Base-by-base conservation (phyloP, 108 stramenopile genomes). In the Fragilaria crotonensis region DNA sequence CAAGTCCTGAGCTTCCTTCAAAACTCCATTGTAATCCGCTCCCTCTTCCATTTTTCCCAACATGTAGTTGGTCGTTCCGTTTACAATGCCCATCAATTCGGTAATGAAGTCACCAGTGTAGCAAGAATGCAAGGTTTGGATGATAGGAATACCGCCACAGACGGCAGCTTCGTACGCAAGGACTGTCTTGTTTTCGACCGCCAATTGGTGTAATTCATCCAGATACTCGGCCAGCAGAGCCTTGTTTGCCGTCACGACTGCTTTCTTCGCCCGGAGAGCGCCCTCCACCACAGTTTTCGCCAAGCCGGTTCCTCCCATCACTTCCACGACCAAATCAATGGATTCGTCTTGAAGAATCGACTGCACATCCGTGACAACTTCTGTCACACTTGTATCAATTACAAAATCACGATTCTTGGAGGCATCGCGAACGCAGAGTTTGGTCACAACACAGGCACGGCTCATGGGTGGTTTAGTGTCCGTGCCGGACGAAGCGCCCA, bases 11-110 rank as follows among this genome's bases (percentile, higher is more conserved):
- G 89, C 82, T 71, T 91, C 89, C 46, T 64, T 71, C 29, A 89
- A 61, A 0, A 78, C 87, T 9, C 65, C 70, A 46, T 78, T 79
- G 33, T 85, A 86, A 50, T 80, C 84, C 0, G 59, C 75, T 17
- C 71, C 79, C 17, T 68, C 62, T 46, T 85, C 83, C 78, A 85
- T 83, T 59, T 81, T 87, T 20, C 76, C 70, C 32, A 93, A 62
- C 77, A 93, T 89, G 74, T 77, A 93, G 58, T 93, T 93, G 46
- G 87, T 93, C 1, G 90, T 89, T 2, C 90, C 90, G 54, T 93
- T 93, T 61, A 70, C 70, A 46, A 93, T 89, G 0, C 90, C 90
- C 68, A 73, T 73, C 3, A 93, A 45, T 49, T 79, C 71, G 47
- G 78, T 67, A 58, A 93, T 82, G 9, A 76, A 64, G 56, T 93